These are phyloP conservation scores for Ilyonectria robusta DNA, from an alignment of 2,329 filamentous ascomycete genomes.

Conservation along the genomic window DNA sequence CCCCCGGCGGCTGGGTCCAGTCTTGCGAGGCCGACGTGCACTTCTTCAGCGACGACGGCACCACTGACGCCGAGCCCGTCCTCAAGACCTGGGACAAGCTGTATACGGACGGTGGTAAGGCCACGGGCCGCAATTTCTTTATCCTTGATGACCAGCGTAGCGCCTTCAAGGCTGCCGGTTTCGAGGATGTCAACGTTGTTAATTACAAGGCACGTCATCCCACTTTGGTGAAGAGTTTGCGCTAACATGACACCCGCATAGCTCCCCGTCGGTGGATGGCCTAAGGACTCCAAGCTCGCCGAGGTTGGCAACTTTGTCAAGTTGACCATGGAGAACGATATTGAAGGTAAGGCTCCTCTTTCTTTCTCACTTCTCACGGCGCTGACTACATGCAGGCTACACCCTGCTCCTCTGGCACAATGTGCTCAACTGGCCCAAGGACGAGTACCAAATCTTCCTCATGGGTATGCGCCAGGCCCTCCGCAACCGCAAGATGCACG, in stretches of 20 bases:
- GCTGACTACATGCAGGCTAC: constrained; percentile 14
- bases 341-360: constrained; percentile 29
- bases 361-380: not conserved
- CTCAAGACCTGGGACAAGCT: constrained; percentile 26
- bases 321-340: constrained; percentile 39
- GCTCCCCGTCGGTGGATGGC: constrained; percentile 39
- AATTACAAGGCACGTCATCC: constrained; percentile 34
- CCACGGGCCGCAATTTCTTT: constrained; percentile 28
- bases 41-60: constrained; percentile 35
- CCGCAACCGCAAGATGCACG: constrained; percentile 34
- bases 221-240: too few species aligned
- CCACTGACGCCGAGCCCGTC: constrained; percentile 26
- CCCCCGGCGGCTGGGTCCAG: constrained; percentile 39
- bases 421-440: constrained; percentile 37
- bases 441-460: constrained; percentile 41
- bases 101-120: constrained; percentile 37
- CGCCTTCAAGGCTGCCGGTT: constrained; percentile 34
- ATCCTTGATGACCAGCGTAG: constrained; percentile 13
- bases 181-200: constrained; percentile 34
- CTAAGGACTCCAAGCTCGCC: constrained; percentile 33
- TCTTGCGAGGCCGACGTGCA: constrained; percentile 36
- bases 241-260: not conserved
- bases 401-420: constrained; percentile 37
- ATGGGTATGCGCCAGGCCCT: constrained; percentile 38
- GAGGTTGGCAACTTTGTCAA: constrained; percentile 37